Percentiles rank a stretch among this genome's conserved stretches.
Conservation (phyloP, 208 protist species). For the Crithidia expoeki region DNA sequence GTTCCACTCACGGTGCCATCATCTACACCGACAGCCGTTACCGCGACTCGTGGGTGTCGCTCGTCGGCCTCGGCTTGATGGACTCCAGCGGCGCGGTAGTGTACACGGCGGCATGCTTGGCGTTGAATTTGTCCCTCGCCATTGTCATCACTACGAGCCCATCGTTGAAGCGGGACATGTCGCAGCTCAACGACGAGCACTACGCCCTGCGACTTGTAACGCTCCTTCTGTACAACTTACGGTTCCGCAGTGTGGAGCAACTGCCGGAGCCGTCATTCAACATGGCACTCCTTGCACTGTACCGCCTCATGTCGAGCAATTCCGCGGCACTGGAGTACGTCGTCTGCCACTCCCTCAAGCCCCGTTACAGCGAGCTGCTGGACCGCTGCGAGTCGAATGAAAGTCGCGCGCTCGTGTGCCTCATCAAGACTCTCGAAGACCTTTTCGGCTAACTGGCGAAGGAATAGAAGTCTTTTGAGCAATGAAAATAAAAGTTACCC, state of each 20-base stretch:
- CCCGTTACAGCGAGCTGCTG: slow-evolving; percentile 50
- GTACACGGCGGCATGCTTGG: slow-evolving; percentile 77
- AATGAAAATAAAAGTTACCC: no score
- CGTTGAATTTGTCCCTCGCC: slow-evolving; percentile 60
- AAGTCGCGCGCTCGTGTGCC: slow-evolving; percentile 60
- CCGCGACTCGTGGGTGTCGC: slow-evolving; percentile 55
- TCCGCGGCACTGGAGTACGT: slow-evolving; percentile 36
- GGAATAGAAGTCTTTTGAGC: no score
- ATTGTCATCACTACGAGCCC: slow-evolving; percentile 42
- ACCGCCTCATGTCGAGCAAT: slow-evolving; percentile 59
- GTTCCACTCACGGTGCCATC: slow-evolving; percentile 54
- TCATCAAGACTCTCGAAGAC: slow-evolving; percentile 64
- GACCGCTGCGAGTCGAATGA: slow-evolving; percentile 56
- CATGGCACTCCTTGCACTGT: slow-evolving; percentile 73
- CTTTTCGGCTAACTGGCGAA: slow-evolving; percentile 28
- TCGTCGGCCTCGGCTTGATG: slow-evolving; percentile 63
- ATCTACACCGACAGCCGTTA: slow-evolving; percentile 50
- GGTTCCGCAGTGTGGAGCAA: slow-evolving; percentile 26
- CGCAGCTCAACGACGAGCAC: slow-evolving; percentile 24
- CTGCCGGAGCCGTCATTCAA: slow-evolving; percentile 71
- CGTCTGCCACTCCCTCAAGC: slow-evolving; percentile 40
- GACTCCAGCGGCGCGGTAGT: slow-evolving; percentile 56
- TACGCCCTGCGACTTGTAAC: slow-evolving; percentile 47
- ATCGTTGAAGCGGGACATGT: slow-evolving; percentile 42
- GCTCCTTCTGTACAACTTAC: slow-evolving; percentile 69